Evolutionary conservation across 805 yeast species (phyloP), one percentile per base, ranked within the genome.

Genomic region (Cyberlindnera bimundalis): DNA sequence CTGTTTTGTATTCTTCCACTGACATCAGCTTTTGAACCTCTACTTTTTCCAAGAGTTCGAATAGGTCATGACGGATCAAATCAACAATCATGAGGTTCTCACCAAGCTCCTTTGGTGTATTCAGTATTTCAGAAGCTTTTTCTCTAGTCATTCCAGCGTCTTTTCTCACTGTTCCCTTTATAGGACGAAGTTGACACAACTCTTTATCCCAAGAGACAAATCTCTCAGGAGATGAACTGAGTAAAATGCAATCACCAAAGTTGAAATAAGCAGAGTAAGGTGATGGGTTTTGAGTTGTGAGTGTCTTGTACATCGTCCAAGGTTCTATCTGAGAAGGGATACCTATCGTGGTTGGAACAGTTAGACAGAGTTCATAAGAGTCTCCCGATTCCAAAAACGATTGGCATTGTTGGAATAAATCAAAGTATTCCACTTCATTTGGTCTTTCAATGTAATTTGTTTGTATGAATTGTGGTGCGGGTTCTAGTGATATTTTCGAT

Each of bases 1-100:
- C 95, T 0, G 96, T 86, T 45, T 79, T 71, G 64, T 91, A 93
- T 59, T 91, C 97, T 60, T 93, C 99, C 6, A 95, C 91, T 0
- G 74, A 62, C 98, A 93, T 93, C 38, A 93, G 71, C 46, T 84
- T 81, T 5, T 84, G 66, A 2, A 90, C 96, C 6, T 68, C 54
- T 3, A 95, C 96, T 3, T 72, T 58, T 0, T 76, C 67, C 13
- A 88, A 66, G 30, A 87, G 67, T 50, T 79, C 79, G 55, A 78
- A 80, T 35, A 93, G 68, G 58, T 93, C 99, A 62, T 95, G 96
- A 41, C 99, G 75, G 34, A 93, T 95, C 43, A 93, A 65, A 61
- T 93, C 99, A 7, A 93, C 95, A 65, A 93, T 93, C 99, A 93
- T 93, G 43, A 93, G 67, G 51, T 93, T 93, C 58, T 93, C 99